A percentile compares a stretch with the other conserved stretches of the same genome.
These are phyloP conservation scores for Parastagonospora nodorum DNA, from an alignment of 2,329 filamentous ascomycete species.

Conservation along the genomic window DNA sequence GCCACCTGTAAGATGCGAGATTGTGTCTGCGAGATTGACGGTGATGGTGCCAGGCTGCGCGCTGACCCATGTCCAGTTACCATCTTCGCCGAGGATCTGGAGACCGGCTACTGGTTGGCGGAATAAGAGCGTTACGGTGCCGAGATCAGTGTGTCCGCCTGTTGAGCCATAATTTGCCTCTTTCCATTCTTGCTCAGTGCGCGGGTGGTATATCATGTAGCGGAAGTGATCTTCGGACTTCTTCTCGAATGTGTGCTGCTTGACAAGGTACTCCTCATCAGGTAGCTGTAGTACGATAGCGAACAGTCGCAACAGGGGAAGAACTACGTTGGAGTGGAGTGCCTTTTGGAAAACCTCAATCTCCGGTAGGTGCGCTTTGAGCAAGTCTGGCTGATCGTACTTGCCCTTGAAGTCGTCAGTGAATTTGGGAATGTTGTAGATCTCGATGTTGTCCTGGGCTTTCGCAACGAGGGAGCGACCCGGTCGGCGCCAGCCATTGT, in stretches of 20 bases:
- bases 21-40: constrained; percentile 49
- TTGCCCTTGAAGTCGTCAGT: constrained; percentile 61
- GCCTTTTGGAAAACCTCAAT: constrained; percentile 60
- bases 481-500: constrained; percentile 54
- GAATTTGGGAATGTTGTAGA: constrained; percentile 67
- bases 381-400: constrained; percentile 48
- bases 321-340: constrained; percentile 60
- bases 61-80: constrained; percentile 50
- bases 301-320: constrained; percentile 63
- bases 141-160: constrained; percentile 62
- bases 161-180: constrained; percentile 51
- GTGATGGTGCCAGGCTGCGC: constrained; percentile 49
- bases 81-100: constrained; percentile 54
- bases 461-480: constrained; percentile 41
- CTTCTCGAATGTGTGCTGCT: constrained; percentile 63
- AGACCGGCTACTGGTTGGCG: constrained; percentile 63
- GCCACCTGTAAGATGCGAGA: constrained; percentile 47
- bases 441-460: constrained; percentile 61
- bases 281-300: constrained; percentile 66
- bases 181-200: constrained; percentile 54
- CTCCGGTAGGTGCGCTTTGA: constrained; percentile 48
- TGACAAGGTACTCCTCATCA: constrained; percentile 61
- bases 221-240: constrained; percentile 65
- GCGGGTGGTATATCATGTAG: constrained; percentile 64
- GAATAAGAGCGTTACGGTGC: constrained; percentile 62